A percentile compares a stretch with the other conserved stretches of the same genome.
Evolutionary conservation across 495 filamentous ascomycete genomes (phyloP).

Genomic region (Platismatia glauca): DNA sequence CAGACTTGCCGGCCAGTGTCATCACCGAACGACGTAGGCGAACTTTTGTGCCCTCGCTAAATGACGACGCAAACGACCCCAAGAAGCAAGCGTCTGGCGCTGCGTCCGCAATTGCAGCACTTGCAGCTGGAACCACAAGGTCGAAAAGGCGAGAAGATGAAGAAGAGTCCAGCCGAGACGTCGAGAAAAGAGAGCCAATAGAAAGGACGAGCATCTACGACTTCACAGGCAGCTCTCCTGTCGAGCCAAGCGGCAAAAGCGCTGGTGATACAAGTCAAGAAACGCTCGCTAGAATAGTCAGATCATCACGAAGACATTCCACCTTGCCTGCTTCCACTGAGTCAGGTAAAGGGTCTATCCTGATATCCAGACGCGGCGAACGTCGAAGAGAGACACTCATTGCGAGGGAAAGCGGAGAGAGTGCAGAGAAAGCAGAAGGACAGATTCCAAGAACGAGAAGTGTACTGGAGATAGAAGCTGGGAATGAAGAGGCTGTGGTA

Average conservation of each 20-base stretch:
- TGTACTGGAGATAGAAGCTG: conserved; percentile 9
- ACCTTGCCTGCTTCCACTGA: conserved; percentile 17
- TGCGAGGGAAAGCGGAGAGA: conserved; percentile 19
- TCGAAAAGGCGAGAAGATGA: background rate
- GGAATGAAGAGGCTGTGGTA: conserved; percentile 1
- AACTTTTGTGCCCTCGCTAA: conserved; percentile 9
- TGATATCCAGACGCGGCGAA: conserved; percentile 13
- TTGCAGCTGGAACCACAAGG: conserved; percentile 12
- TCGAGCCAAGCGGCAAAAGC: background rate
- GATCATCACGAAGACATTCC: conserved; percentile 23
- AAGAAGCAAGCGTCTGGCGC: conserved; percentile 8
- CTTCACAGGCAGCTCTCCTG: conserved; percentile 21
- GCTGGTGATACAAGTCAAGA: conserved; percentile 10
- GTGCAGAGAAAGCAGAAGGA: conserved; percentile 19
- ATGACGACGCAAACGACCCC: conserved; percentile 3
- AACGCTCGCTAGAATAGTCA: conserved; percentile 2
- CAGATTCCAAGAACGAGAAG: conserved; percentile 18
- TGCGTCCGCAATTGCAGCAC: conserved; percentile 20
- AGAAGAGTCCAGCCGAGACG: background rate
- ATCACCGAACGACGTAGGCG: conserved; percentile 23
- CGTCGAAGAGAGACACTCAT: conserved; percentile 11
- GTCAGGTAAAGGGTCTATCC: conserved; percentile 10
- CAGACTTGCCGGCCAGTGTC: conserved; percentile 21
- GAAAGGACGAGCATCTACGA: conserved; percentile 18
- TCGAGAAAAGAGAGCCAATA: background rate